Base-by-base conservation (phyloP, 257 asterid genomes). In the Jaltomata sinuosa region DNA sequence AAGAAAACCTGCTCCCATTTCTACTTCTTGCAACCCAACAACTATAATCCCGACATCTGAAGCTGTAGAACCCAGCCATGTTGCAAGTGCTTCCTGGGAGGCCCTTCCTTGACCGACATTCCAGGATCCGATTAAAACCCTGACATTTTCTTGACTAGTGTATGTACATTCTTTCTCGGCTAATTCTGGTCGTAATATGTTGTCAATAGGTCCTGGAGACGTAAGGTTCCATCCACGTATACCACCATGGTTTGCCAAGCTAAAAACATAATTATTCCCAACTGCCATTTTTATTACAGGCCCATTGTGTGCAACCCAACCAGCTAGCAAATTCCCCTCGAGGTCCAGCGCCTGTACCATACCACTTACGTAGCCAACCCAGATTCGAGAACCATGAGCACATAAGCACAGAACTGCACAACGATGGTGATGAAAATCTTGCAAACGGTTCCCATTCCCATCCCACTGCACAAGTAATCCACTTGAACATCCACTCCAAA, bases 1-100 rank as follows among this genome's bases (percentile, higher is more conserved):
- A 49, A 97, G 98, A 87, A 97, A 97, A 40, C 99, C 98, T 8
- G 99, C 99, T 16, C 99, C 98, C 99, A 97, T 97, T 87, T 97
- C 99, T 78, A 97, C 99, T 89, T 97, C 99, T 86, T 97, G 98
- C 54, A 95, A 89, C 52, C 99, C 99, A 19, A 97, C 94, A 86
- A 93, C 98, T 8, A 97, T 94, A 71, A 97, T 93, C 57, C 90
- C 96, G 6, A 95, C 96, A 87, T 94, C 97, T 32, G 97, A 87
- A 6, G 87, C 89, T 11, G 93, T 88, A 59, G 97, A 94, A 49
- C 98, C 98, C 7, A 97, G 84, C 99, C 99, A 97, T 31, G 97
- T 86, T 87, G 80, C 87, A 79, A 97, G 94, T 57, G 99, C 98
- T 61, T 92, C 98, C 62, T 91, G 97, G 40, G 99, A 93, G 74